Percentiles rank a stretch among this genome's conserved stretches.
Evolutionary conservation across 148 eudicot species (phyloP).

Genomic region (Oxyria digyna): DNA sequence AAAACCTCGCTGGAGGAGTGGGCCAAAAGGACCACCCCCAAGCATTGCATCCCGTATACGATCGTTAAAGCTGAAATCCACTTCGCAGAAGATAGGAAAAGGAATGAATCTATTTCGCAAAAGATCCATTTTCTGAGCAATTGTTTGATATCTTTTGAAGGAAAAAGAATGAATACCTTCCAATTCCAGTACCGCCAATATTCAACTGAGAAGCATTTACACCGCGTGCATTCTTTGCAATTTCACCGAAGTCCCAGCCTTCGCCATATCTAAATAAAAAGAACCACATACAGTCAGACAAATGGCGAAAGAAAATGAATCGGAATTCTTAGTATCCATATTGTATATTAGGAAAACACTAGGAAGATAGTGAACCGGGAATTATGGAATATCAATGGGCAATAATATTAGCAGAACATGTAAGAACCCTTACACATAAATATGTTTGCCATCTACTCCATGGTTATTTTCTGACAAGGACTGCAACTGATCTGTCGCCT

Average conservation of each 20-base stretch:
- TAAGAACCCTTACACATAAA: conserved; percentile 52
- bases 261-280: conserved; percentile 68
- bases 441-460: conserved; percentile 78
- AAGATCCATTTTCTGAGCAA: background rate
- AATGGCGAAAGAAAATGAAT: background rate
- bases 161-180: conserved; percentile 38
- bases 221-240: conserved; percentile 83
- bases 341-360: no score
- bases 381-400: background rate
- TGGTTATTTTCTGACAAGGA: conserved; percentile 32
- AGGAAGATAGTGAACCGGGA: background rate
- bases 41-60: conserved; percentile 90
- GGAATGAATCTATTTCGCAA: background rate
- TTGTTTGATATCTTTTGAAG: no score
- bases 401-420: background rate
- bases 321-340: no score
- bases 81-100: background rate
- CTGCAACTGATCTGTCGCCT: conserved; percentile 52
- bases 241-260: conserved; percentile 99
- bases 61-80: conserved; percentile 72
- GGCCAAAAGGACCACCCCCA: conserved; percentile 98
- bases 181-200: conserved; percentile 84
- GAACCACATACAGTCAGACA: background rate
- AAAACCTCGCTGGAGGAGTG: conserved; percentile 92
- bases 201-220: conserved; percentile 85